Conservation (phyloP, 202 grass and related monocot species). For the Schoenoplectus tabernaemontani region DNA sequence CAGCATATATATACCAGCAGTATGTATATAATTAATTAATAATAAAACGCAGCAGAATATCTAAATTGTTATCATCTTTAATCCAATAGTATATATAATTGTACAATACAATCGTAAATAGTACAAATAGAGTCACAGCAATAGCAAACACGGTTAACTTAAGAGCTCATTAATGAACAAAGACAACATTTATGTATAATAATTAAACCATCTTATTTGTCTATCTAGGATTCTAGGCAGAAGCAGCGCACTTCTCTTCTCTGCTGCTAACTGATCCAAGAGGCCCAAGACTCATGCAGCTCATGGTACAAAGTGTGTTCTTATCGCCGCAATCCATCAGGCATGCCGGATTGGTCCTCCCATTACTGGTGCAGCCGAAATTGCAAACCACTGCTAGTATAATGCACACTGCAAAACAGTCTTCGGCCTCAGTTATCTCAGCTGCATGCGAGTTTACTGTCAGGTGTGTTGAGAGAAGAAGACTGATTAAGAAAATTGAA, state of each 20-base stretch:
- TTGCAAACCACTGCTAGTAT: neutral
- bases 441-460: neutral
- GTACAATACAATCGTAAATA: neutral
- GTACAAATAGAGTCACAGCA: neutral
- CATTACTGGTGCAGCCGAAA: neutral
- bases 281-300: neutral
- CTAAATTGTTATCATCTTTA: no score
- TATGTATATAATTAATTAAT: no score
- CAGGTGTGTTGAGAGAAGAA: conserved; percentile 5
- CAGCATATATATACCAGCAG: no score
- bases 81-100: neutral
- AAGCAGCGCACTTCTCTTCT: neutral
- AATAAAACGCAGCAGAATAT: no score
- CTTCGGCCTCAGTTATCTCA: neutral
- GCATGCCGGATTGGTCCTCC: neutral
- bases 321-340: conserved; percentile 15
- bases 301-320: neutral
- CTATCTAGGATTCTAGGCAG: neutral
- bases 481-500: neutral
- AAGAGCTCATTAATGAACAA: neutral
- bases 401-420: neutral
- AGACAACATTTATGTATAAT: neutral
- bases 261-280: neutral
- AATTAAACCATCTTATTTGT: neutral
- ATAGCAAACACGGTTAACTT: neutral